Percentiles rank a stretch among this genome's conserved stretches.
phyloP scores from a whole-genome alignment of 257 asterid genomes.

The Solanum sejunctum region DNA sequence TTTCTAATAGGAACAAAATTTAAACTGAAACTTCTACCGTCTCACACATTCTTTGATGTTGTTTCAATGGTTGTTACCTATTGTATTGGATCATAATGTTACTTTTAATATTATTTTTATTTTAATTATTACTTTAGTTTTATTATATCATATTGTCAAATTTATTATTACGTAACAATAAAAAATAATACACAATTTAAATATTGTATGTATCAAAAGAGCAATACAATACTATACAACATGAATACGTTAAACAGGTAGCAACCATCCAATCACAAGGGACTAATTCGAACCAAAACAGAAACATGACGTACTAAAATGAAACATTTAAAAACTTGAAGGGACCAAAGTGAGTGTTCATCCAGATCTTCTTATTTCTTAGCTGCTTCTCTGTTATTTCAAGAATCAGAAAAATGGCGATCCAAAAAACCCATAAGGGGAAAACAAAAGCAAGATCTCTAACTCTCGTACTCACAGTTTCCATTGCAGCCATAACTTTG shows the following conservation, averaged over 20 bases:
- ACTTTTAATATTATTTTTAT: too few relatives aligned
- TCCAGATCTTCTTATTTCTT: not conserved
- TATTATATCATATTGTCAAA: too few relatives aligned
- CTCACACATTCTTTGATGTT: too few relatives aligned
- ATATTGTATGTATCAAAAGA: not conserved
- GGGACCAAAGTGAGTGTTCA: not conserved
- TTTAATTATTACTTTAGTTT: too few relatives aligned
- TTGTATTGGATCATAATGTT: too few relatives aligned
- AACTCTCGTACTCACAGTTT: constrained; percentile 26
- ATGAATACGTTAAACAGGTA: not conserved
- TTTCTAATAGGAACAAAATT: too few relatives aligned
- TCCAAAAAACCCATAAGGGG: constrained; percentile 41
- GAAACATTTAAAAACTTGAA: not conserved
- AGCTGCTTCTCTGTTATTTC: not conserved
- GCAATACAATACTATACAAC: not conserved
- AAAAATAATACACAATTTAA: not conserved
- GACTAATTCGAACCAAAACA: not conserved
- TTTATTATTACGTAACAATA: too few relatives aligned
- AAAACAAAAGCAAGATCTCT: constrained; percentile 66
- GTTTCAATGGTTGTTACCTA: too few relatives aligned
- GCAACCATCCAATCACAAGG: too few relatives aligned
- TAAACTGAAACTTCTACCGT: too few relatives aligned
- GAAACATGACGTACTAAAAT: not conserved
- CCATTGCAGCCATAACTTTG: constrained; percentile 38
- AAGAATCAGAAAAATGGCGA: constrained; percentile 39